These are phyloP conservation scores for Davidsoniella eucalypti DNA, from an alignment of 2,329 filamentous ascomycete genomes.

Conservation along the genomic window DNA sequence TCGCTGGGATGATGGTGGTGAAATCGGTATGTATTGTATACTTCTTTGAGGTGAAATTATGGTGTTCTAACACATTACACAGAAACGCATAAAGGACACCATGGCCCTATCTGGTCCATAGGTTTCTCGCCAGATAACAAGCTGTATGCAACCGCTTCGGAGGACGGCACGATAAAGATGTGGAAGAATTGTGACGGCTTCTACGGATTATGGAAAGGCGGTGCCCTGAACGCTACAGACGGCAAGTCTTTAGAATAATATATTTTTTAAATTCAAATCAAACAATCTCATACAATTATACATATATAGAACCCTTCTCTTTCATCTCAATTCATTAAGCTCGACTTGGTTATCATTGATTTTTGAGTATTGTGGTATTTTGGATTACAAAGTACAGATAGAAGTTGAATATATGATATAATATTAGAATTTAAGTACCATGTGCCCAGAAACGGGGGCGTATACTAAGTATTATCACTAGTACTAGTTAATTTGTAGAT, in stretches of 20 bases:
- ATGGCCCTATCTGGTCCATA: constrained; percentile 93
- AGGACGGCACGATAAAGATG: constrained; percentile 95
- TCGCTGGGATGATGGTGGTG: constrained; percentile 66
- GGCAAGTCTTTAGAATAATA: constrained; percentile 13
- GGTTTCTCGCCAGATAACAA: constrained; percentile 92
- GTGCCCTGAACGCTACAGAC: constrained; percentile 17
- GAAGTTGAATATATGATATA: too few species aligned
- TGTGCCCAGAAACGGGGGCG: too few species aligned
- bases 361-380: too few species aligned
- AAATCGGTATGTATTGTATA: constrained; percentile 44
- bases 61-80: constrained; percentile 9
- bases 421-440: too few species aligned
- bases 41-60: background rate
- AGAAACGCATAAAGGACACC: constrained; percentile 93
- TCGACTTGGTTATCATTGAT: background rate
- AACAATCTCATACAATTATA: too few species aligned
- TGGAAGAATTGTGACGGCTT: constrained; percentile 54
- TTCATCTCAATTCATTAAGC: background rate
- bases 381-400: too few species aligned
- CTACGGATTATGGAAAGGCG: constrained; percentile 46
- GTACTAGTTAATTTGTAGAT: too few species aligned
- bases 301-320: background rate
- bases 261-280: too few species aligned
- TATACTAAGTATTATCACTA: too few species aligned
- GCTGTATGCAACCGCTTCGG: constrained; percentile 87